phyloP scores from a whole-genome alignment of 1,284 basidiomycete species.

The Trametes pubescens region DNA sequence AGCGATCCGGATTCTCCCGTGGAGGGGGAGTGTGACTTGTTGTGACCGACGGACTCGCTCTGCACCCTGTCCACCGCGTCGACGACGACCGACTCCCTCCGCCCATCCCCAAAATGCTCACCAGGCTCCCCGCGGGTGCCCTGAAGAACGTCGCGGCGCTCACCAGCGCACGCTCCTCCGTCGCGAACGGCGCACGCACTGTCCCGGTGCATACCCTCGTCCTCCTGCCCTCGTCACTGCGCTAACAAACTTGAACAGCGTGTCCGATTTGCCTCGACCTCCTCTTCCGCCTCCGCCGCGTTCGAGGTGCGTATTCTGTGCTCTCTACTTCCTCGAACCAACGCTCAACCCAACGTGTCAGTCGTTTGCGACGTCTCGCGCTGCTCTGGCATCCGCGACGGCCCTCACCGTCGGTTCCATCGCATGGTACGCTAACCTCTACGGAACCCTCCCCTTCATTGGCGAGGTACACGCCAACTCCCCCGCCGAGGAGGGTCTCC shows the following conservation, averaged over 20 bases:
- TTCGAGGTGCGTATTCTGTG: conserved; percentile 60
- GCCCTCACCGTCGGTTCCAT: conserved; percentile 87
- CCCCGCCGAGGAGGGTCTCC: conserved; percentile 93
- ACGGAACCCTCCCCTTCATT: conserved; percentile 88
- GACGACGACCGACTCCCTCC: conserved; percentile 39
- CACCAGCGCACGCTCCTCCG: conserved; percentile 48
- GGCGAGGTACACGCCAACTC: conserved; percentile 91
- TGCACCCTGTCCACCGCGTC: conserved; percentile 48
- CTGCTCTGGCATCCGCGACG: conserved; percentile 82
- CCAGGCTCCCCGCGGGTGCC: conserved; percentile 76
- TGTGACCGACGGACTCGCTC: conserved; percentile 37
- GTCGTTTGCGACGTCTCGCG: conserved; percentile 73
- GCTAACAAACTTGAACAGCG: conserved; percentile 44
- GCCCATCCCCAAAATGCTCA: conserved; percentile 66
- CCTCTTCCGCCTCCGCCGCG: conserved; percentile 58
- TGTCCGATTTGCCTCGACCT: conserved; percentile 75
- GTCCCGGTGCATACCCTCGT: conserved; percentile 51
- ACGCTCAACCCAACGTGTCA: conserved; percentile 28
- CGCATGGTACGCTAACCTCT: conserved; percentile 96
- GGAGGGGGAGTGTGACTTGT: conserved; percentile 33
- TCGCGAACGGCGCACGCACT: conserved; percentile 51
- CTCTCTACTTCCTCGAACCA: neutral
- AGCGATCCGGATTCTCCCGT: conserved; percentile 41
- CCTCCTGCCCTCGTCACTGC: conserved; percentile 17
- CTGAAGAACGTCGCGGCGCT: conserved; percentile 60